phyloP scores from a whole-genome alignment of 1,139 yeast genomes.

The Yamadazyma atmosphaerica region DNA sequence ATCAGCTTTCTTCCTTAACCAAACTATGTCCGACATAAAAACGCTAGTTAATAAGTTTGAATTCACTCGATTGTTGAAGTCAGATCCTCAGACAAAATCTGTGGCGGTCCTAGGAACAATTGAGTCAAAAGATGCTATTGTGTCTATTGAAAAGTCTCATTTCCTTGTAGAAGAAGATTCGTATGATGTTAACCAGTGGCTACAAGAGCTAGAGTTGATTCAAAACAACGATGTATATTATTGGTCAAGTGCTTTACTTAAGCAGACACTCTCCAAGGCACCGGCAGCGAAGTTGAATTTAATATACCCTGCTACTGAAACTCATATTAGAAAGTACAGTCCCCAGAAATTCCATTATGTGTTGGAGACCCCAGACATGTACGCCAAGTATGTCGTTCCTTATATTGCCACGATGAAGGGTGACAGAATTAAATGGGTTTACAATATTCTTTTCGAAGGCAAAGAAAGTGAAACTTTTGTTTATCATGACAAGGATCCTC shows the following conservation, averaged over 20 bases:
- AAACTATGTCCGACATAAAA: no score
- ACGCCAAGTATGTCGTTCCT: slow-evolving; percentile 62
- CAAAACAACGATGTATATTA: slow-evolving; percentile 79
- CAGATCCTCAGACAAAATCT: slow-evolving; percentile 66
- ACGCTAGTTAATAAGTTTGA: slow-evolving; percentile 37
- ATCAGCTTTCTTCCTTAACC: no score
- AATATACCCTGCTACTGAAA: slow-evolving; percentile 87
- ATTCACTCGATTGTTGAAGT: slow-evolving; percentile 41
- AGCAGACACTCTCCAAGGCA: slow-evolving; percentile 42
- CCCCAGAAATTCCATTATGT: slow-evolving; percentile 60
- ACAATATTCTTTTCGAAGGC: slow-evolving; percentile 77
- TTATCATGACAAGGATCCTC: slow-evolving; percentile 56
- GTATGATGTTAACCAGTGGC: slow-evolving; percentile 18
- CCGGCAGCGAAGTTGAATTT: slow-evolving; percentile 76
- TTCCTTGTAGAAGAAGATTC: slow-evolving; percentile 36
- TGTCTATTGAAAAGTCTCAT: slow-evolving; percentile 71
- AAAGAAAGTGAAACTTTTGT: slow-evolving; percentile 82
- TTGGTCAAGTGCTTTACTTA: slow-evolving; percentile 67
- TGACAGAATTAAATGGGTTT: slow-evolving; percentile 83
- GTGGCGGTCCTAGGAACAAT: slow-evolving; percentile 68
- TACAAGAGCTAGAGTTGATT: slow-evolving; percentile 42
- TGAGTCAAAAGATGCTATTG: slow-evolving; percentile 59
- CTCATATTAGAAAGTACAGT: slow-evolving; percentile 76
- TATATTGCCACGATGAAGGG: slow-evolving; percentile 79
- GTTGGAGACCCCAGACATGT: slow-evolving; percentile 79